Evolutionary conservation across 2,329 filamentous ascomycete genomes (phyloP).

Genomic region (Clarireedia sp.): DNA sequence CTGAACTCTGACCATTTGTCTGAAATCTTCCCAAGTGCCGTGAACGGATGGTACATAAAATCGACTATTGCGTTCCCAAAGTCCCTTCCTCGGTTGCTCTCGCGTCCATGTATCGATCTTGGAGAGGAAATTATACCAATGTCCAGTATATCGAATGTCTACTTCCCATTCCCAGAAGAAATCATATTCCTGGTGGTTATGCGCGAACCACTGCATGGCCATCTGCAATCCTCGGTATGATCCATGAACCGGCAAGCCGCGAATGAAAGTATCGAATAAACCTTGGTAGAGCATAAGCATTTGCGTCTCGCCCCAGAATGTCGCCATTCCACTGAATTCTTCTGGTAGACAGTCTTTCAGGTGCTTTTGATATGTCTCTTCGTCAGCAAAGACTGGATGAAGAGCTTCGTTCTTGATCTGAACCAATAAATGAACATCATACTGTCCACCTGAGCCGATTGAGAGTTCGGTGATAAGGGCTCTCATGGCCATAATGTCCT

Average conservation of each 20-base stretch:
- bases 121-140: constrained; percentile 70
- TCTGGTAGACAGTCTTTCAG: constrained; percentile 63
- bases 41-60: constrained; percentile 74
- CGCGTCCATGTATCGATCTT: constrained; percentile 63
- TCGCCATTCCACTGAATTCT: constrained; percentile 84
- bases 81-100: constrained; percentile 66
- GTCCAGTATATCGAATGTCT: constrained; percentile 83
- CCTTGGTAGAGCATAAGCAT: constrained; percentile 88
- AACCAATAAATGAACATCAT: constrained; percentile 77
- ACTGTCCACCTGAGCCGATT: constrained; percentile 75
- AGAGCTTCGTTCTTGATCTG: constrained; percentile 75
- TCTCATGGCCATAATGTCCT: constrained; percentile 74
- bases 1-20: constrained; percentile 67
- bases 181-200: constrained; percentile 81
- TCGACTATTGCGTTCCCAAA: constrained; percentile 72
- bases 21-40: constrained; percentile 73
- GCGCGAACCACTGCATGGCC: constrained; percentile 90
- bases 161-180: constrained; percentile 96
- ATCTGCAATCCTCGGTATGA: constrained; percentile 90
- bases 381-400: constrained; percentile 71
- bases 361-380: constrained; percentile 57
- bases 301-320: constrained; percentile 88
- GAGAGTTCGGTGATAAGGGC: constrained; percentile 77
- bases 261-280: constrained; percentile 66
- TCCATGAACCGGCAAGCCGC: constrained; percentile 73